A percentile compares a stretch with the other conserved stretches of the same genome.
Conservation (phyloP, 2,329 filamentous ascomycete genomes). For the Ceratocystis huliohia region DNA sequence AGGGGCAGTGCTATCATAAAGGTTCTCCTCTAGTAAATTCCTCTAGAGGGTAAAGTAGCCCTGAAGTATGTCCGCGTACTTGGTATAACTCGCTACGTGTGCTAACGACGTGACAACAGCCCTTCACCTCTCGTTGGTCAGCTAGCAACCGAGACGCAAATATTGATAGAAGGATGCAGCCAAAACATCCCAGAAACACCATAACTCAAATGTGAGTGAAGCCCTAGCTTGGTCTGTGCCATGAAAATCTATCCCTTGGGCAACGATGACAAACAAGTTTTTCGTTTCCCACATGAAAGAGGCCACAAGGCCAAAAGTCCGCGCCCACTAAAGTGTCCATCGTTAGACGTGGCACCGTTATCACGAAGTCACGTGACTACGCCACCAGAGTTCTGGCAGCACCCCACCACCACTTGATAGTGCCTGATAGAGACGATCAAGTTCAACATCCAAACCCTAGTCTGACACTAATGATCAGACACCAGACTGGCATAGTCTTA, state of each 20-base stretch:
- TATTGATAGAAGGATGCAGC: not conserved
- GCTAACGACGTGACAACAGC: not conserved
- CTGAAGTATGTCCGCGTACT: too few species aligned
- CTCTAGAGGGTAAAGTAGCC: too few species aligned
- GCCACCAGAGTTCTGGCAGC: too few species aligned
- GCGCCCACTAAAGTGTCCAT: not conserved
- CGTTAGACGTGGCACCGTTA: not conserved
- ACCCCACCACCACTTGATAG: too few species aligned
- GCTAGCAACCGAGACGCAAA: not conserved
- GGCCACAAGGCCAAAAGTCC: not conserved
- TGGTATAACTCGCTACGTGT: slow-evolving; percentile 1
- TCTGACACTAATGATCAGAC: not conserved
- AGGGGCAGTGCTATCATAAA: not conserved
- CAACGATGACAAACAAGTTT: not conserved
- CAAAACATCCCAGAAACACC: not conserved
- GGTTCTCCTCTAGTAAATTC: not conserved
- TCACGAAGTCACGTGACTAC: slow-evolving; percentile 14
- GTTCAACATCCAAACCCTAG: not conserved
- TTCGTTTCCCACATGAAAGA: not conserved
- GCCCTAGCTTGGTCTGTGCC: slow-evolving; percentile 5
- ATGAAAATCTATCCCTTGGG: not conserved
- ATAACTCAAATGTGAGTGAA: not conserved
- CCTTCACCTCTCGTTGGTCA: not conserved
- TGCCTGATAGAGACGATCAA: not conserved
- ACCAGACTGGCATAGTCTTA: not conserved